Conservation (phyloP, 805 yeast genomes). For the Ogataea paradorogensis region DNA sequence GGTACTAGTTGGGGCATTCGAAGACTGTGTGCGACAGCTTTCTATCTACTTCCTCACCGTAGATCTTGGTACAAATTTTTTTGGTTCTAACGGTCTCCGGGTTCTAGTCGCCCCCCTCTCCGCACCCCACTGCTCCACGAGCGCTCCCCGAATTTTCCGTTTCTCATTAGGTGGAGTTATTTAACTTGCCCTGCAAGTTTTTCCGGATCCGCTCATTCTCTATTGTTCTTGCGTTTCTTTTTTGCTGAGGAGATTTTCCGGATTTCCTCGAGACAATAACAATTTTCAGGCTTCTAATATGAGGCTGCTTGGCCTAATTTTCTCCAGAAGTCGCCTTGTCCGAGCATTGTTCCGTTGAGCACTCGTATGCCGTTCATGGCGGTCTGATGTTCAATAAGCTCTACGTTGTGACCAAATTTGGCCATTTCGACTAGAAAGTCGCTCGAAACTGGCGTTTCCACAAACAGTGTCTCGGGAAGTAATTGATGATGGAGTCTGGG, state of each 20-base stretch:
- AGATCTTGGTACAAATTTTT: not conserved
- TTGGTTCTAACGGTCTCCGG: not conserved
- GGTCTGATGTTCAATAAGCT: constrained; percentile 43
- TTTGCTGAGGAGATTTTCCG: constrained; percentile 1
- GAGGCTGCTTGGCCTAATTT: constrained; percentile 76
- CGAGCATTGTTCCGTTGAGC: constrained; percentile 48
- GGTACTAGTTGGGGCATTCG: no score
- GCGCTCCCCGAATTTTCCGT: constrained; percentile 10
- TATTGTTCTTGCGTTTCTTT: constrained; percentile 8
- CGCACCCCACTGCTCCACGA: constrained; percentile 12
- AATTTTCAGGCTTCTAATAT: constrained; percentile 33
- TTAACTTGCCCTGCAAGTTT: constrained; percentile 6
- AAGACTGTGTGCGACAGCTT: not conserved
- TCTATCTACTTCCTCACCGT: not conserved
- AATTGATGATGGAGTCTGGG: constrained; percentile 92
- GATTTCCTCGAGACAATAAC: not conserved
- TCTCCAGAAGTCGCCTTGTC: constrained; percentile 90
- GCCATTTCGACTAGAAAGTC: constrained; percentile 38
- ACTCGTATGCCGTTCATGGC: constrained; percentile 55
- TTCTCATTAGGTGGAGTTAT: constrained; percentile 5
- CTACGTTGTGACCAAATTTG: constrained; percentile 49
- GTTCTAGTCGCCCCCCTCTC: constrained; percentile 1
- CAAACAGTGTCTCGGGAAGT: constrained; percentile 62
- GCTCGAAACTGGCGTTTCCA: constrained; percentile 52
- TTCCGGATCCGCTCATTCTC: constrained; percentile 4